Evolutionary conservation across 176 grass and related monocot species (phyloP).

Genomic region (Zea luxurians): DNA sequence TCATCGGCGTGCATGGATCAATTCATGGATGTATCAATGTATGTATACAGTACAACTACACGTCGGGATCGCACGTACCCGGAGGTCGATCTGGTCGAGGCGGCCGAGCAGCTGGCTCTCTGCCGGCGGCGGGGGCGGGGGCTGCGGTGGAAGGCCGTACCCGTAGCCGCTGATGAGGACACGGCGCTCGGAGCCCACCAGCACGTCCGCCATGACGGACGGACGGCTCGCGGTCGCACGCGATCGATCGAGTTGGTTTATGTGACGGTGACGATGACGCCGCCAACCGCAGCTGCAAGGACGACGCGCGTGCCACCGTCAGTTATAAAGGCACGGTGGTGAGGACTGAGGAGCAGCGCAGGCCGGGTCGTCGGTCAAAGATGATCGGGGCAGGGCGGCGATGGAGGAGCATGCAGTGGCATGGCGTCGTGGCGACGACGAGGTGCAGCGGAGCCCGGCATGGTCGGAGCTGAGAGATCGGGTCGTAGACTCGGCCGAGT

Average conservation of each 20-base stretch:
- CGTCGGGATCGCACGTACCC: constrained; percentile 1
- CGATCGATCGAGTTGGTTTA: too few species aligned
- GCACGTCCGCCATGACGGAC: constrained; percentile 44
- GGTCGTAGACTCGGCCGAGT: constrained; percentile 32
- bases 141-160: constrained; percentile 23
- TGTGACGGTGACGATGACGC: too few species aligned
- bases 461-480: constrained; percentile 26
- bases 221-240: too few species aligned
- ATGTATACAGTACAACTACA: not conserved
- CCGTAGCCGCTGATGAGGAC: constrained; percentile 40
- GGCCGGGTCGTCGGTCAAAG: not conserved
- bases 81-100: constrained; percentile 51
- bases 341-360: not conserved
- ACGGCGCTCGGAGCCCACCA: constrained; percentile 41
- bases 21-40: too few species aligned
- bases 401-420: constrained; percentile 14
- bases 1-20: too few species aligned
- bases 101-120: constrained; percentile 42
- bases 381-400: not conserved
- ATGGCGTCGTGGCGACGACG: not conserved
- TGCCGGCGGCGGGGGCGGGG: constrained; percentile 27
- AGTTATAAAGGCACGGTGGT: constrained; percentile 24
- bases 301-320: not conserved
- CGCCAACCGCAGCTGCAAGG: not conserved
- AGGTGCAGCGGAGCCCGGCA: not conserved